Base-by-base conservation (phyloP, 306 rosid species). In the Ormosia semicastrata region DNA sequence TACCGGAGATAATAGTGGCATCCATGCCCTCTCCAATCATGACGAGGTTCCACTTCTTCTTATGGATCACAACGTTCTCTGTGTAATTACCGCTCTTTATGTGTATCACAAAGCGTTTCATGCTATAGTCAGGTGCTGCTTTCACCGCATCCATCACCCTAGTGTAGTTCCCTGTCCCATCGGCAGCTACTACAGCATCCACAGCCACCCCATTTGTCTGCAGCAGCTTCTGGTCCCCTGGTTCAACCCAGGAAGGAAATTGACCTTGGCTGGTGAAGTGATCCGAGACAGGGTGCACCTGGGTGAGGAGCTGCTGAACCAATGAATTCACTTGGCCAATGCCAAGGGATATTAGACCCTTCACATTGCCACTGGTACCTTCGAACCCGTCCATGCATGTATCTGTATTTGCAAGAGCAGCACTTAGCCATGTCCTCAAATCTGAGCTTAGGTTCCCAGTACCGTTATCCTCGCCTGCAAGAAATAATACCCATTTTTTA, bases 391-490 rank as follows among this genome's bases (percentile, higher is more conserved):
- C 94, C 77, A 63, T 81, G 86, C 98, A 94, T 32, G 98, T 92
- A 14, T 87, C 93, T 52, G 89, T 92, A 56, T 89, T 89, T 2
- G 88, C 82, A 2, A 89, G 74, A 33, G 89, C 83, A 4, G 93
- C 94, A 47, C 96, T 88, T 40, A 94, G 58, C 98, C 98, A 94
- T 80, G 98, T 92, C 43, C 88, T 88, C 62, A 94, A 68, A 86
- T 94, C 97, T 32, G 95, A 86, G 41, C 89, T 84, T 24, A 88
- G 9, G 29, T 91, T 78, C 47, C 98, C 95, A 0, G 94, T 92
- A 70, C 97, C 36, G 60, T 91, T 83, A 9, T 78, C 50, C 30
- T 88, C 87, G 4, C 85, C 98, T 94, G 49, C 86, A 5, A 66
- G 60, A 2, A 73, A 77, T 40, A 12, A 43, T 32, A n/a, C 58